Evolutionary conservation across 306 rosid genomes (phyloP), one percentile per base, ranked within the genome.

Genomic region (Hylodesmum podocarpum): DNA sequence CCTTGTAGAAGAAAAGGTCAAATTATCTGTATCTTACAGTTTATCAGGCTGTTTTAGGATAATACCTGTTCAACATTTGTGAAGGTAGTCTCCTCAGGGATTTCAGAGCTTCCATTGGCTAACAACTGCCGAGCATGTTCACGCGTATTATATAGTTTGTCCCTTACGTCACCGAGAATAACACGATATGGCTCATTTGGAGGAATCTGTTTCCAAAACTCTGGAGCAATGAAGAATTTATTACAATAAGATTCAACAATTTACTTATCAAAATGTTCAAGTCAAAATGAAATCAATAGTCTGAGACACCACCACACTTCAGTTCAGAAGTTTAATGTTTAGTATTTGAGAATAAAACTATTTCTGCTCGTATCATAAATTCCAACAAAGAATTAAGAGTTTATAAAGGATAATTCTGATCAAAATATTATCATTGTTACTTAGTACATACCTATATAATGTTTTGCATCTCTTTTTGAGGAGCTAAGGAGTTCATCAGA

Each of bases 191-290:
- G 97, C 88, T 92, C 96, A 72, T 75, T 92, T 68, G 93, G 81
- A 87, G 97, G 97, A 87, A 90, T 33, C 70, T 88, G 86, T 70
- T 90, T 92, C 97, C 97, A 92, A 83, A 92, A 92, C 81, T 92
- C 97, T 92, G 84, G 84, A 85, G 34, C 13, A 50, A 73, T 5
- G 70, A 84, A 82, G 46, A n/a, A 49, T 49, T 59, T 24, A 69
- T 78, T 53, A 67, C 51, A 64, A 54, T 59, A 31, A 25, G 7
- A 68, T 57, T 68, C 11, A 72, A 57, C 22, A 62, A 25, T 63
- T 69, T 55, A 58, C 29, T 29, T 2, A 66, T 73, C 57, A 70
- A 51, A 68, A 39, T 29, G 43, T 54, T 22, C 34, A 43, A 51
- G 47, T 62, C 19, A 40, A 46, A 70, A 54, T 62, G 55, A 72